phyloP scores from a whole-genome alignment of 176 grass and related monocot species.

The Zoysia japonica region DNA sequence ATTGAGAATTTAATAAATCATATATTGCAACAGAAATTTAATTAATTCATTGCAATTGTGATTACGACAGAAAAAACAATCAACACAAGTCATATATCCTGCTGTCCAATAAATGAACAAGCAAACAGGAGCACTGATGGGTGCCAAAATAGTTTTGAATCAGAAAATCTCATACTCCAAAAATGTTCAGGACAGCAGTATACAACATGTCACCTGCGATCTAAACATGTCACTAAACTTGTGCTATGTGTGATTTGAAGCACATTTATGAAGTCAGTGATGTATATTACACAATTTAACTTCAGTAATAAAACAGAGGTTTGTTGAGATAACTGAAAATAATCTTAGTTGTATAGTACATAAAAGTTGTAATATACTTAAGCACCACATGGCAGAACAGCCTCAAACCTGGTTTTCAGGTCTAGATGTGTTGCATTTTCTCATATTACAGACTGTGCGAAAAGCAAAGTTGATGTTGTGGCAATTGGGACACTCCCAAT shows the following conservation, averaged over 20 bases:
- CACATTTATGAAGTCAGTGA: neutral
- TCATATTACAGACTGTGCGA: conserved; percentile 89
- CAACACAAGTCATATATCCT: neutral
- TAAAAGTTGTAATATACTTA: neutral
- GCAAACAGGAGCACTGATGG: neutral
- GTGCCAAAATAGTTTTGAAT: neutral
- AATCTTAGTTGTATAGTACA: neutral
- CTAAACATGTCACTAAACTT: conserved; percentile 4
- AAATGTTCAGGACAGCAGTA: neutral
- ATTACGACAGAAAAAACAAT: neutral
- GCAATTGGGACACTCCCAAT: conserved; percentile 88
- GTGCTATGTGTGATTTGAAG: conserved; percentile 22
- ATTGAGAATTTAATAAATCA: neutral
- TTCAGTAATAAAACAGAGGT: neutral
- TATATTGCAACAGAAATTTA: neutral
- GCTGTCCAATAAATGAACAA: conserved; percentile 28
- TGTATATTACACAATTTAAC: neutral
- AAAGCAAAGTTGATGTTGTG: conserved; percentile 82
- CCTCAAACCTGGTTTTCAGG: conserved; percentile 73
- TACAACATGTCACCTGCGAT: neutral
- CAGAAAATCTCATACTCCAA: neutral
- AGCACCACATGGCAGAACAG: neutral
- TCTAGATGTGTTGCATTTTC: conserved; percentile 83
- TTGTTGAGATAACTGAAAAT: neutral
- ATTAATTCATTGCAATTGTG: neutral